A percentile compares a stretch with the other conserved stretches of the same genome.
Evolutionary conservation across 345 rosid species (phyloP).

Genomic region (Aquilaria malaccensis): DNA sequence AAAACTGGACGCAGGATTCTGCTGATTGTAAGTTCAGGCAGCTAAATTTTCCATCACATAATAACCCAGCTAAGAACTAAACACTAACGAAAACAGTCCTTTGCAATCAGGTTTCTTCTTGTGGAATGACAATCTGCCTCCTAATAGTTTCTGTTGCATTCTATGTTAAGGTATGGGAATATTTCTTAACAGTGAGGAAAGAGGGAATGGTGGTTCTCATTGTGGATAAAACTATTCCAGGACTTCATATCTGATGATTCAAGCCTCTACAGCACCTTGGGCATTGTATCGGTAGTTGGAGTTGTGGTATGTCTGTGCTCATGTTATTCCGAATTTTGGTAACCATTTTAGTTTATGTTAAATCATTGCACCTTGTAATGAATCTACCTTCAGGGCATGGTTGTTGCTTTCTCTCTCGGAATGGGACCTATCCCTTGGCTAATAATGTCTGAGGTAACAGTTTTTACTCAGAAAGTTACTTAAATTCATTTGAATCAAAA

Average conservation of each 20-base stretch:
- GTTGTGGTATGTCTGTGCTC: conserved; percentile 61
- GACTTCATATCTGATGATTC: conserved; percentile 47
- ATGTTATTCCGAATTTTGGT: conserved; percentile 7
- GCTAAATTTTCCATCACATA: conserved; percentile 1
- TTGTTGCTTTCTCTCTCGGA: conserved; percentile 74
- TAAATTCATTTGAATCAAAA: no score
- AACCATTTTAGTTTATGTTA: conserved; percentile 7
- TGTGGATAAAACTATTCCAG: conserved; percentile 26
- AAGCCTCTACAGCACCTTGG: conserved; percentile 39
- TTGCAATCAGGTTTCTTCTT: conserved; percentile 54
- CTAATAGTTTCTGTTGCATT: conserved; percentile 71
- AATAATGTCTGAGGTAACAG: conserved; percentile 95
- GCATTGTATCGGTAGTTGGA: conserved; percentile 78
- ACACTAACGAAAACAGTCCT: not conserved
- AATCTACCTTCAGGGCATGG: conserved; percentile 55
- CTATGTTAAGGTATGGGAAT: conserved; percentile 41
- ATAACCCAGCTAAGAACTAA: not conserved
- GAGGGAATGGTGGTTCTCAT: not conserved
- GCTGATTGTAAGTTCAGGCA: conserved; percentile 59
- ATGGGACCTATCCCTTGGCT: conserved; percentile 98
- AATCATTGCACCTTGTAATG: conserved; percentile 7
- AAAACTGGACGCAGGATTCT: conserved; percentile 81
- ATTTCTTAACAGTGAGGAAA: not conserved
- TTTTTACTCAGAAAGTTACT: no score
- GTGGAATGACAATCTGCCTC: conserved; percentile 81